phyloP scores from a whole-genome alignment of 208 protist genomes.

The Leishmania braziliensis region DNA sequence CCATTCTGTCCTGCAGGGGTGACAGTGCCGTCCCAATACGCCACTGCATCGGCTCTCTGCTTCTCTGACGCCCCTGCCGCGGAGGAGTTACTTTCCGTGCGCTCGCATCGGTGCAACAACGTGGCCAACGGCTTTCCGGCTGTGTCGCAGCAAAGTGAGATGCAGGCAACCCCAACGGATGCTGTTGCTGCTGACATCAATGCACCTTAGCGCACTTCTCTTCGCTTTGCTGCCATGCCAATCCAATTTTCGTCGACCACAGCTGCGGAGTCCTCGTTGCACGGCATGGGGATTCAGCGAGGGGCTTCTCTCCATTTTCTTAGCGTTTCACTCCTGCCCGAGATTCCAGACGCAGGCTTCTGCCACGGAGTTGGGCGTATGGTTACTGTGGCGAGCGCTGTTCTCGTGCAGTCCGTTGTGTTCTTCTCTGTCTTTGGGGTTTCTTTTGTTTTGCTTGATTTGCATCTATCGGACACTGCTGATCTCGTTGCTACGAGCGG shows the following conservation, averaged over 20 bases:
- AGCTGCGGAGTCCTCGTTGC: not conserved
- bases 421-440: not conserved
- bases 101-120: not conserved
- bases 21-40: constrained; percentile 45
- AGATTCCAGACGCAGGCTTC: not conserved
- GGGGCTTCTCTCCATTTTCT: no score
- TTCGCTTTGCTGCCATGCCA: not conserved
- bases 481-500: no score
- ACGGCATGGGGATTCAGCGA: no score
- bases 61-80: constrained; percentile 7
- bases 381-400: not conserved
- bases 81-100: not conserved
- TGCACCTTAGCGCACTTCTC: not conserved
- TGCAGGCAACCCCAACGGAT: not conserved
- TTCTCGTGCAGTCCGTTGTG: not conserved
- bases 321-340: no score
- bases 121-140: not conserved
- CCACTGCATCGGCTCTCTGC: constrained; percentile 3
- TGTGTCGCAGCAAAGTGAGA: not conserved
- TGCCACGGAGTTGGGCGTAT: not conserved
- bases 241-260: not conserved
- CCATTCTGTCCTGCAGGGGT: constrained; percentile 71
- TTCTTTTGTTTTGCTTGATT: not conserved
- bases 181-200: not conserved
- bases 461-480: not conserved